Base-by-base conservation (phyloP, 2,329 filamentous ascomycete genomes). In the Teratosphaeriaceae sp. region DNA sequence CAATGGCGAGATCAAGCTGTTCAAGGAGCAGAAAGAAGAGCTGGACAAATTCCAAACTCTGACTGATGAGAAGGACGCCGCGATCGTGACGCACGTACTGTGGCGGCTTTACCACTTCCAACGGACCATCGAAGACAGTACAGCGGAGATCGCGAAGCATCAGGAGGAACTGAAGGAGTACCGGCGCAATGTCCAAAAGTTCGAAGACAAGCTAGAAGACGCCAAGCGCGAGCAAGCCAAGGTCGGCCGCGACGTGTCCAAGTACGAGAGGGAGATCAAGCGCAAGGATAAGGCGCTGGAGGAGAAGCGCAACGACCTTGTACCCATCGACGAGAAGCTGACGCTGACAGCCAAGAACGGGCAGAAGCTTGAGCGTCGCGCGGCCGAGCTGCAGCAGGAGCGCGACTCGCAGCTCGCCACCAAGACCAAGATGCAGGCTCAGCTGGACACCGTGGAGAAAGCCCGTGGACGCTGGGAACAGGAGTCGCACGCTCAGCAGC, bases 91-190 rank as follows among this genome's bases (percentile, higher is more conserved):
- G 1, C 90, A 97, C 53, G 89, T 94, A 24, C 71, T 98, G 12
- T 98, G 90, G 90, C 97, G 96, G 67, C 74, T 98, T 1, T 97
- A 88, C 63, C 88, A 95, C 60, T 94, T 94, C 62, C 90, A 98
- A 64, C 84, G 83, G 45, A 79, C 88, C 22, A 96, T 98, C 72
- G 87, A 96, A 55, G 85, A 90, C 55, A 95, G 92, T 19, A 89
- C 84, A 53, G 81, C 80, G 34, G 83, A 92, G 57, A 98, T 98
- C 45, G 84, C 90, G 57, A 88, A 86, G 55, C 88, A 96, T 56
- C 89, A 97, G 58, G 88, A 95, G 59, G 89, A 97, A 55, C 73
- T 98, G 16, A 94, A 94, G 63, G 90, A 97, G 64, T 85, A 88
- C 61, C 82, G 85, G 40, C 85, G 92, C 37, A 88, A 87, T 26